Percentiles rank a stretch among this genome's conserved stretches.
Evolutionary conservation across 2,329 filamentous ascomycete species (phyloP).

Genomic region (Aspergillus ibericus): DNA sequence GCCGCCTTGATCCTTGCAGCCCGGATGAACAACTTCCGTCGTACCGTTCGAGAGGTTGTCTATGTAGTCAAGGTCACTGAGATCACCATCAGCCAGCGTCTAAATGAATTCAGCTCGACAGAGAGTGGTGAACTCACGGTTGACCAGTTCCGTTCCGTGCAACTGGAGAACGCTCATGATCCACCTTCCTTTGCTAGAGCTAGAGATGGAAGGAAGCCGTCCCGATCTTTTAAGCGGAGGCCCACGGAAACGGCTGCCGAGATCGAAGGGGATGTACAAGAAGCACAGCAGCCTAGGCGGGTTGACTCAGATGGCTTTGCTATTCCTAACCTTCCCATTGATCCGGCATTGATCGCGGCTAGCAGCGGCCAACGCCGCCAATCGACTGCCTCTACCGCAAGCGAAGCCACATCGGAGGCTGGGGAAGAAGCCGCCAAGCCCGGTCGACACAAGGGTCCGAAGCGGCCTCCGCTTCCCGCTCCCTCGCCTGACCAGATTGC

Average conservation of each 20-base stretch:
- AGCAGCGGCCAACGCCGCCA: slow-evolving; percentile 21
- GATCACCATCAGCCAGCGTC: slow-evolving; percentile 83
- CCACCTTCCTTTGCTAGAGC: slow-evolving; percentile 72
- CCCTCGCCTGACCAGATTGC: slow-evolving; percentile 63
- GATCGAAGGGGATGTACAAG: slow-evolving; percentile 49
- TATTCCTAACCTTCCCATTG: slow-evolving; percentile 56
- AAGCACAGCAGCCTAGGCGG: slow-evolving; percentile 38
- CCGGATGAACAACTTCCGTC: slow-evolving; percentile 96
- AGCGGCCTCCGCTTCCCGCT: slow-evolving; percentile 44
- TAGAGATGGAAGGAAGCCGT: slow-evolving; percentile 60
- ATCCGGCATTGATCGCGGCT: slow-evolving; percentile 40
- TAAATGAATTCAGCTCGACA: slow-evolving; percentile 88
- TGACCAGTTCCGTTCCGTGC: slow-evolving; percentile 67
- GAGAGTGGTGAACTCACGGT: slow-evolving; percentile 83
- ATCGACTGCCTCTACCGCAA: slow-evolving; percentile 23
- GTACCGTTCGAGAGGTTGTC: slow-evolving; percentile 91
- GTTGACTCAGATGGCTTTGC: slow-evolving; percentile 69
- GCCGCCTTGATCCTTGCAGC: slow-evolving; percentile 93
- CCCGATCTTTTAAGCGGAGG: slow-evolving; percentile 36
- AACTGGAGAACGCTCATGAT: slow-evolving; percentile 68
- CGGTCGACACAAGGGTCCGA: slow-evolving; percentile 33
- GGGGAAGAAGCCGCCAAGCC: slow-evolving; percentile 19
- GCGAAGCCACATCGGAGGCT: slow-evolving; percentile 24
- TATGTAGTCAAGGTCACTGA: slow-evolving; percentile 97
- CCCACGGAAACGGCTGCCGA: slow-evolving; percentile 41